phyloP scores from a whole-genome alignment of 495 filamentous ascomycete genomes.

The Annulohypoxylon bovei region DNA sequence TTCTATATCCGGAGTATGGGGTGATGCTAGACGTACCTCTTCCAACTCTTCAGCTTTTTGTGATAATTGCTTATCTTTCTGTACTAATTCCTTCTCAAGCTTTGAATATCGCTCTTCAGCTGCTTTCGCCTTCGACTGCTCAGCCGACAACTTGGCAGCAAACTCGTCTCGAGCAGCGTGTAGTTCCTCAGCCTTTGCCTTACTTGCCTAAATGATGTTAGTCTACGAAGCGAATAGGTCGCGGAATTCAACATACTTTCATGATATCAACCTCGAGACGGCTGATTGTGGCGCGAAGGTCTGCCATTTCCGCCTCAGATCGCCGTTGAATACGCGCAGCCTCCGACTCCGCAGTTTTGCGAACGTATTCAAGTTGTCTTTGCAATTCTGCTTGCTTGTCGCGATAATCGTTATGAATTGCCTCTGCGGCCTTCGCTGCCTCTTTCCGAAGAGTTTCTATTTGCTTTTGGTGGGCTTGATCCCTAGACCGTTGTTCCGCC shows the following conservation, averaged over 20 bases:
- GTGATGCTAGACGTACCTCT: slow-evolving; percentile 33
- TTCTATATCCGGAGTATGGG: slow-evolving; percentile 1
- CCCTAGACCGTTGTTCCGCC: slow-evolving; percentile 35
- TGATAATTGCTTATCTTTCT: slow-evolving; percentile 41
- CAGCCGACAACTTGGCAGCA: slow-evolving; percentile 56
- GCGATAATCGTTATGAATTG: slow-evolving; percentile 49
- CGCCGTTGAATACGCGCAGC: slow-evolving; percentile 51
- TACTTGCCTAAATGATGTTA: slow-evolving; percentile 54
- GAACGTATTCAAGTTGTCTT: slow-evolving; percentile 55
- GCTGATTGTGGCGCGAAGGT: slow-evolving; percentile 67
- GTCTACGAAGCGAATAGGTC: background rate
- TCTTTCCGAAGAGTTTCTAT: slow-evolving; percentile 38
- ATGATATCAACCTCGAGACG: slow-evolving; percentile 68
- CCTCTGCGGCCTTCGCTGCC: slow-evolving; percentile 28
- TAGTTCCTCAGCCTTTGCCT: slow-evolving; percentile 65
- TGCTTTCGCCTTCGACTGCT: slow-evolving; percentile 50
- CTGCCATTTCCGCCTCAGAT: slow-evolving; percentile 68
- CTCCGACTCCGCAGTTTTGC: slow-evolving; percentile 53
- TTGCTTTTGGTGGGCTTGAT: slow-evolving; percentile 38
- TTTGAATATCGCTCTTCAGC: slow-evolving; percentile 35
- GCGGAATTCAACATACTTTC: slow-evolving; percentile 56
- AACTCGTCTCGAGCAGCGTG: slow-evolving; percentile 67
- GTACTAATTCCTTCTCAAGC: slow-evolving; percentile 40
- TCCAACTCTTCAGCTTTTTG: slow-evolving; percentile 40
- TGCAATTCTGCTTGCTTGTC: slow-evolving; percentile 61